Evolutionary conservation across 1,284 basidiomycete genomes (phyloP), one percentile per base, ranked within the genome.

Genomic region (Butyriboletus appendiculatus): DNA sequence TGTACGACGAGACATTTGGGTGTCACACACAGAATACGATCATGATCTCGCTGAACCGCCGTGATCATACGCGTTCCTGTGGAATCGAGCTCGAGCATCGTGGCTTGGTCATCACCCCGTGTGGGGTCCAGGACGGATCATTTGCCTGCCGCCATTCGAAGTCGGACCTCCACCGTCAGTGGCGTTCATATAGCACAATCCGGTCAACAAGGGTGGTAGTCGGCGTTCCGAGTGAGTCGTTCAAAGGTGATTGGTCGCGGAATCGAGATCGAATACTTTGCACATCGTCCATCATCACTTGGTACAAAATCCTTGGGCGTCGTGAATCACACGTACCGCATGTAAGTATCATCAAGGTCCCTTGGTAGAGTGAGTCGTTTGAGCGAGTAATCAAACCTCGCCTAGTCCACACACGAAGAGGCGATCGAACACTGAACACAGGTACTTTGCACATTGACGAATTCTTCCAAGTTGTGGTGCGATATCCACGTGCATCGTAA

Each of bases 161-260:
- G 28, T 42, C 5, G 24, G 10, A 22, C 30, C 30, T 32, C 12
- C 30, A 32, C 30, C 30, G 30, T 32, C 30, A 5, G 50, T 59
- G 56, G 56, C 48, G 57, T 59, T 50, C 38, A 56, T 42, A 24
- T 16, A 28, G 4, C 32, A 28, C 26, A 32, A 14, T 45, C 57
- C 60, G 52, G 48, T 48, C 39, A 35, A 50, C 50, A 49, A 38
- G 58, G 47, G 55, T 6, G 26, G 10, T 12, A 18, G 8, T 50
- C 22, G 8, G 30, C 48, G 22, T 42, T 42, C 22, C 24, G 33
- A 34, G n/a, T 35, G 32, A 24, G 32, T 30, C 40, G 11, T 39
- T 41, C 22, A 14, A 37, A 22, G 14, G 2, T 34, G 4, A 20
- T n/a, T 10, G 26, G 7, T 42, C 44, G 42, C 20, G 45, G 39